Evolutionary conservation across 495 filamentous ascomycete species (phyloP), one percentile per base, ranked within the genome.

Genomic region (Penicillium odoratum): DNA sequence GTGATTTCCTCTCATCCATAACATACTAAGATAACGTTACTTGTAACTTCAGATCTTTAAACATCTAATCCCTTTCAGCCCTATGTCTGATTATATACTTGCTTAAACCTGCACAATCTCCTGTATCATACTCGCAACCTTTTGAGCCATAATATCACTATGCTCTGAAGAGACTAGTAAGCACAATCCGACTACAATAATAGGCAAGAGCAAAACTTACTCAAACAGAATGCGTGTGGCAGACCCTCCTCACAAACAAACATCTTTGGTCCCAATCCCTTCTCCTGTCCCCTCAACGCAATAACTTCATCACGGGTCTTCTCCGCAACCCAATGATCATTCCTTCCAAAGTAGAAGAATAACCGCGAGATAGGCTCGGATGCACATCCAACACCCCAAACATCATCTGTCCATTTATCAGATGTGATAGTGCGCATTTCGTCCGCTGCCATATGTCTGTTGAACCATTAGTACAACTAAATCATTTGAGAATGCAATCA

Each of bases 301-400:
- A 96, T 87, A 53, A 97, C 83, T 50, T 81, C 83, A 65, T 96
- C 89, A 34, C 93, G 75, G 40, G 87, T 87, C 69, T 81, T 73
- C 53, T 90, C 76, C 1, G 88, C 88, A 26, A 97, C 90, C 93
- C 93, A 97, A 64, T 88, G 81, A 62, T 97, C 93, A 61, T 79
- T 69, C 36, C 83, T 65, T 3, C 84, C 92, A 73, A 93, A 97
- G 57, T 90, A 92, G 69, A 96, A 92, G 45, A 86, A 83, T 51
- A 96, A 75, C 51, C 83, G 84, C 4, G 82, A 75, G 0, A 80
- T 57, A 3, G 73, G 67, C 31, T 78, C 75, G n/a, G 74, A 68
- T 5, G 75, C 70, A 29, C 80, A 73, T 3, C 65, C 64, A 28
- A 71, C 66, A 29, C 89, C 90, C 93, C 93, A 97, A 36, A 97